A percentile compares a stretch with the other conserved stretches of the same genome.
phyloP scores from a whole-genome alignment of 2,329 filamentous ascomycete species.

The Aspergillus fructus region DNA sequence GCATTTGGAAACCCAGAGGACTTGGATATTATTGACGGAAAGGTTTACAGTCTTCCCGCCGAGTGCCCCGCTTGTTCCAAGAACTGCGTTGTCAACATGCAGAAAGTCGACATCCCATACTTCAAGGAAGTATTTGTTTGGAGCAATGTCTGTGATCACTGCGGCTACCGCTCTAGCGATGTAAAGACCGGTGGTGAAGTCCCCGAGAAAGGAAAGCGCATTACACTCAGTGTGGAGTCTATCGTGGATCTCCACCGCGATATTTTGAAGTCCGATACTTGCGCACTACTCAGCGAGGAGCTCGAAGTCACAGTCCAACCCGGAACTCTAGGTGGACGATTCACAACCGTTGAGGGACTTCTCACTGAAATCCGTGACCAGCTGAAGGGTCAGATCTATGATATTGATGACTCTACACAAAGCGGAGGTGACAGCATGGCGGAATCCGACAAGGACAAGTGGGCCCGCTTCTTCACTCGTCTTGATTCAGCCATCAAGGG shows the following conservation, averaged over 20 bases:
- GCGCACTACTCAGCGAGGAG: conserved; percentile 81
- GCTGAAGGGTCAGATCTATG: conserved; percentile 82
- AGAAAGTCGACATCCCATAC: conserved; percentile 96
- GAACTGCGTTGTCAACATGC: conserved; percentile 89
- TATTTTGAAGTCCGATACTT: conserved; percentile 95
- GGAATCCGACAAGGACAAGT: conserved; percentile 64
- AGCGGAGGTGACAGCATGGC: conserved; percentile 77
- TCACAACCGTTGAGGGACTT: conserved; percentile 94
- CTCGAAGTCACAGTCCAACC: conserved; percentile 85
- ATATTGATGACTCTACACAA: conserved; percentile 58
- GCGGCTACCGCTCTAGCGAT: conserved; percentile 93
- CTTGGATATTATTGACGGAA: conserved; percentile 85
- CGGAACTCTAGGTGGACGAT: conserved; percentile 90
- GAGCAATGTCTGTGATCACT: conserved; percentile 87
- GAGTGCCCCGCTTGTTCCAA: conserved; percentile 89
- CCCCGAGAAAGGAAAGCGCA: conserved; percentile 79
- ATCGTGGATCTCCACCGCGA: conserved; percentile 79
- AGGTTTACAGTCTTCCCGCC: conserved; percentile 90
- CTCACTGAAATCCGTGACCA: conserved; percentile 91
- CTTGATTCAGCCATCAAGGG: conserved; percentile 78
- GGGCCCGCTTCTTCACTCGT: conserved; percentile 76
- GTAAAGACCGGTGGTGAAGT: conserved; percentile 96
- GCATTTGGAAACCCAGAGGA: conserved; percentile 57
- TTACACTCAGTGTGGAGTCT: conserved; percentile 71
- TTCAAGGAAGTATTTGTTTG: conserved; percentile 98